Base-by-base conservation (phyloP, 2,329 filamentous ascomycete genomes). In the Arthrobotrys pseudoclavata region DNA sequence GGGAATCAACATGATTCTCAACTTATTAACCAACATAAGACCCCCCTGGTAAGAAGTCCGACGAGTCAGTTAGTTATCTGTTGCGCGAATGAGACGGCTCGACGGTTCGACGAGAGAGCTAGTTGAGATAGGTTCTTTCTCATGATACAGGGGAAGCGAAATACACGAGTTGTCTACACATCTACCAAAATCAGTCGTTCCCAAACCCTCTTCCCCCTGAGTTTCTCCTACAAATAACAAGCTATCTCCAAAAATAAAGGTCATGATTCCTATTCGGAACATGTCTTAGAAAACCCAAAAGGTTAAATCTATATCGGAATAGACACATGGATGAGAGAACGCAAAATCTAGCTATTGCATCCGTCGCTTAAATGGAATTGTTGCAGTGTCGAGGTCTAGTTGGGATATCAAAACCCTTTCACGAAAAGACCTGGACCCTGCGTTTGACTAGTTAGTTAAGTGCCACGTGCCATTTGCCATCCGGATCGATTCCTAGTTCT, bases 331-430 rank as follows among this genome's bases (percentile, higher is more conserved):
- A 45, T 3, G n/a, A 12, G 26, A 29, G 26, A 40, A 52, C 37
- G 26, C 48, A 53, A 45, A 52, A 53, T 69, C 26, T 60, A 48
- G 53, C 42, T 37, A 52, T 53, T 61, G 26, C 57, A 67, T 26
- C 69, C 69, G 69, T 74, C 62, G 69, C 62, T 55, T 68, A 62
- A 37, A 45, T 45, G 62, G n/a, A 55, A 29, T 34, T 60, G 50
- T 42, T 15, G 42, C 26, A 40, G 22, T 18, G 53, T 50, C n/a
- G 20, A 37, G 24, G 24, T 61, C 60, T 18, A 13, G 40, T 26
- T 60, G 12, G 64, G 34, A 20, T 40, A 53, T 40, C 45, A 66
- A 66, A 55, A 63, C 31, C 53, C 42, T 37, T 53, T 40, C 29
- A 50, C 18, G 10, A 60, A 31, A 37, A 10, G 63, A 37, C 60